phyloP scores from a whole-genome alignment of 2,329 filamentous ascomycete species.

The Triangularia verruculosa region DNA sequence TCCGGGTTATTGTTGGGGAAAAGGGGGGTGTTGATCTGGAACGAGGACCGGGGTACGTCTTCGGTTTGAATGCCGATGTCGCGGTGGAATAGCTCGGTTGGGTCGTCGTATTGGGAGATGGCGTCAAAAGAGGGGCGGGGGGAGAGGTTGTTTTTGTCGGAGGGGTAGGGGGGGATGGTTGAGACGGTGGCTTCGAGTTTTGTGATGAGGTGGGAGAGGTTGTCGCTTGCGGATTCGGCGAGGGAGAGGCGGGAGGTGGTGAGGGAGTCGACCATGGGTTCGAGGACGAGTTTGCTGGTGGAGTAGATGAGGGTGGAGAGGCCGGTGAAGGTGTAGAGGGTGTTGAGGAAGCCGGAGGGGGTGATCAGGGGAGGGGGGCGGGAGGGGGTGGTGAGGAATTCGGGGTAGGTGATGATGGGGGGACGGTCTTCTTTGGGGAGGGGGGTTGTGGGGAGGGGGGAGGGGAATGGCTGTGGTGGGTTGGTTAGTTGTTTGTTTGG shows the following conservation, averaged over 20 bases:
- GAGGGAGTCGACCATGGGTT: slow-evolving; percentile 56
- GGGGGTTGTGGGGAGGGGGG: neutral
- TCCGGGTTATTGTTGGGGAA: slow-evolving; percentile 20
- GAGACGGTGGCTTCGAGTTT: slow-evolving; percentile 59
- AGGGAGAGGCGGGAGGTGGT: slow-evolving; percentile 52
- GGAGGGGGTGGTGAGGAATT: slow-evolving; percentile 59
- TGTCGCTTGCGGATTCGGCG: slow-evolving; percentile 45
- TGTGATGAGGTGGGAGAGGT: slow-evolving; percentile 46
- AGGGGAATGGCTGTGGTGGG: neutral
- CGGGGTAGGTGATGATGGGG: slow-evolving; percentile 67
- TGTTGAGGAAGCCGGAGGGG: slow-evolving; percentile 54
- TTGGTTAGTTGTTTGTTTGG: too few relatives aligned
- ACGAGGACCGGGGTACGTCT: slow-evolving; percentile 42
- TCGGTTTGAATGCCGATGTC: slow-evolving; percentile 77
- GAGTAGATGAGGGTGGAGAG: slow-evolving; percentile 67
- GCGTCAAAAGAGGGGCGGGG: slow-evolving; percentile 27
- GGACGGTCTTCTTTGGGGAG: slow-evolving; percentile 41
- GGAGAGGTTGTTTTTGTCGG: slow-evolving; percentile 22
- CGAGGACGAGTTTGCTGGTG: slow-evolving; percentile 65
- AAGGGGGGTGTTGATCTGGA: slow-evolving; percentile 29
- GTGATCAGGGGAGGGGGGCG: slow-evolving; percentile 62
- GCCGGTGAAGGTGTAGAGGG: slow-evolving; percentile 56
- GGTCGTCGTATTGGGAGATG: slow-evolving; percentile 56
- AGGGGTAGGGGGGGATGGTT: slow-evolving; percentile 47
- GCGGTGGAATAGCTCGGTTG: slow-evolving; percentile 76